phyloP scores from a whole-genome alignment of 1,284 basidiomycete species.

The Sanghuangporus sanghuang region DNA sequence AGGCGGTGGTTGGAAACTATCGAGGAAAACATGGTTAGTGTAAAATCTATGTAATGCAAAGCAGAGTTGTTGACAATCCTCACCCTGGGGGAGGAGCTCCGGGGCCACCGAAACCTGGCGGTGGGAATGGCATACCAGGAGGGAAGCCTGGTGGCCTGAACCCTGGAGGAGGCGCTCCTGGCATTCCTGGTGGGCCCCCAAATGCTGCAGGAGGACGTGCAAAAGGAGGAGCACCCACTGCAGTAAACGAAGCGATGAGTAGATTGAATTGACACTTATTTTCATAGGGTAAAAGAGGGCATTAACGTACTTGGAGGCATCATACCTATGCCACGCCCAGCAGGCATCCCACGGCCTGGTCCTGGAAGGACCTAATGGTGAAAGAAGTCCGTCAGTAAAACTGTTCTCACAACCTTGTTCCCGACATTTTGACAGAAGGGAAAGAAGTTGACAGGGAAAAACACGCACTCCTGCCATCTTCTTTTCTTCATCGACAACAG shows the following conservation, averaged over 20 bases:
- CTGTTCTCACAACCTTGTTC: background rate
- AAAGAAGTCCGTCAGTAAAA: slow-evolving; percentile 12
- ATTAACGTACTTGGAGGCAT: slow-evolving; percentile 77
- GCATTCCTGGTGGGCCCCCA: slow-evolving; percentile 74
- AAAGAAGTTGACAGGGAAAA: slow-evolving; percentile 16
- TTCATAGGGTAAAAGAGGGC: slow-evolving; percentile 19
- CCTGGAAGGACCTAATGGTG: slow-evolving; percentile 71
- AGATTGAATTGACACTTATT: background rate
- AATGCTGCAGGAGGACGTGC: slow-evolving; percentile 84
- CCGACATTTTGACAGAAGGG: background rate
- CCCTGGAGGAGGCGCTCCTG: slow-evolving; percentile 62
- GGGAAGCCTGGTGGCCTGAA: slow-evolving; percentile 82
- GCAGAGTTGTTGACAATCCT: slow-evolving; percentile 30
- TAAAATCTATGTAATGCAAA: background rate
- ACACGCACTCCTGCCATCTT: slow-evolving; percentile 53
- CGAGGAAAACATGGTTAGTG: background rate
- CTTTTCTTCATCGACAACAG: slow-evolving; percentile 85
- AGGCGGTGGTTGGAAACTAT: slow-evolving; percentile 36
- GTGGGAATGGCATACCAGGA: slow-evolving; percentile 53
- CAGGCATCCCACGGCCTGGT: slow-evolving; percentile 91
- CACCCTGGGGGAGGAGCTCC: slow-evolving; percentile 71
- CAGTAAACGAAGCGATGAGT: slow-evolving; percentile 20
- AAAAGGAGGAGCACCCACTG: slow-evolving; percentile 65
- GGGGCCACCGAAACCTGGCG: slow-evolving; percentile 73
- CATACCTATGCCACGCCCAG: slow-evolving; percentile 96